phyloP scores from a whole-genome alignment of 75 land plant genomes.

The Picea glauca region DNA sequence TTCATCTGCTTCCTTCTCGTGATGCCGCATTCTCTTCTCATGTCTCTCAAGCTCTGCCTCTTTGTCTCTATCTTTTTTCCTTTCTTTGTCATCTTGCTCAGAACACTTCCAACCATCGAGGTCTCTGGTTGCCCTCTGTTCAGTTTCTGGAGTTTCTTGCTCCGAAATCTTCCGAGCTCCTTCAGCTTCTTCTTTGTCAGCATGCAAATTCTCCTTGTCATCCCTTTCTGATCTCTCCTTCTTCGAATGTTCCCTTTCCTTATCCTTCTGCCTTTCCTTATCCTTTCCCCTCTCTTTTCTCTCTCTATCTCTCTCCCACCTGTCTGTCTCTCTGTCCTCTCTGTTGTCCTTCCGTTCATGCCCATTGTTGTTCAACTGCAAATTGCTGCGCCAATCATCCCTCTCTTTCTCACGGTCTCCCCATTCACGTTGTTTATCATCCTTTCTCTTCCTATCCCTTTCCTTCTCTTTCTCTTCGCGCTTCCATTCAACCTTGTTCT shows the following conservation, averaged over 20 bases:
- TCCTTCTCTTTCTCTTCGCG: slow-evolving; percentile 62
- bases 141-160: slow-evolving; percentile 33
- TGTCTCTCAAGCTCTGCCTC: slow-evolving; percentile 53
- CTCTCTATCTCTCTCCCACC: slow-evolving; percentile 59
- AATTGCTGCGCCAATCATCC: slow-evolving; percentile 33
- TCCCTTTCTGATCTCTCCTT: slow-evolving; percentile 38
- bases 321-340: slow-evolving; percentile 40
- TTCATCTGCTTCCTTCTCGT: slow-evolving; percentile 59
- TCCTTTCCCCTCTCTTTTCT: slow-evolving; percentile 46
- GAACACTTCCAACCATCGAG: slow-evolving; percentile 38
- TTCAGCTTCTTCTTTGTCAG: slow-evolving; percentile 42
- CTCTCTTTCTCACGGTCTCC: slow-evolving; percentile 63
- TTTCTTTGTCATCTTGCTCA: slow-evolving; percentile 56
- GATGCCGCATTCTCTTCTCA: slow-evolving; percentile 37
- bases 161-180: slow-evolving; percentile 26
- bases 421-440: slow-evolving; percentile 51
- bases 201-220: slow-evolving; percentile 34
- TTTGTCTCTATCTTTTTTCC: slow-evolving; percentile 58
- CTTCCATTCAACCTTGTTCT: slow-evolving; percentile 51
- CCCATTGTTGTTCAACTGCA: slow-evolving; percentile 19
- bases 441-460: slow-evolving; percentile 72
- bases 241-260: slow-evolving; percentile 49
- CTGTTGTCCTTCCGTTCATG: slow-evolving; percentile 15
- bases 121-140: slow-evolving; percentile 44
- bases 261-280: slow-evolving; percentile 40